Base-by-base conservation (phyloP, 225 moss, liverwort and hornwort species). In the Bryum argenteum region DNA sequence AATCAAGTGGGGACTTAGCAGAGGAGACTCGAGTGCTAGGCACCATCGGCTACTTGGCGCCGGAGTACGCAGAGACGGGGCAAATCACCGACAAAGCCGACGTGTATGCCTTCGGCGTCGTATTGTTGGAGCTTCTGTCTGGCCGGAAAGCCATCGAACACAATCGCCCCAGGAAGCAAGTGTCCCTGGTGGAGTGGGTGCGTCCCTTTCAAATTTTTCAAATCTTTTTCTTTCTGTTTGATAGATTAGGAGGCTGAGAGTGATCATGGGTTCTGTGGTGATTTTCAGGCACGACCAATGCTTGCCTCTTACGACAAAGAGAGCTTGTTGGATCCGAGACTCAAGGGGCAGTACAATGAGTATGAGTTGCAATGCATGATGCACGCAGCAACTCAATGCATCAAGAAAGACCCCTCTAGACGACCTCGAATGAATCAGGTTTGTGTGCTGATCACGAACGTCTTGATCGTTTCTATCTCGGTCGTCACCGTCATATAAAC, bases 71-170 rank as follows among this genome's bases (percentile, higher is more conserved):
- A 0, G 79, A 86, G 65, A 88, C 84, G 8, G 90, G 89, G 14
- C 88, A 87, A 12, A 82, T 94, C 41, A 91, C 90, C n/a, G 94
- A 91, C 58, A 94, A 89, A 66, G 88, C 88, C 24, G 94, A 91
- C 63, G 90, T 94, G 3, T 94, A 87, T 54, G 88, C 91, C 10
- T 94, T 91, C 45, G 94, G 94, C n/a, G 72, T 94, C 20, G 84
- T 91, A 41, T 76, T 94, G 47, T 70, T 94, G 73, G 91, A 91
- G 79, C 91, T 94, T 39, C 80, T 94, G 5, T 87, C 88, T n/a
- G 94, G 94, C 47, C 86, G 90, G 8, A 87, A 91, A 84, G 74
- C 94, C 10, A 75, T 91, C 39, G 94, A 94, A 39, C 56, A 84
- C 15, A 63, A 37, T 51, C 82, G 80, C 6, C 80, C 89, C n/a